These are phyloP conservation scores for Chamaecyparis obtusa DNA, from an alignment of 75 land plant species.

Conservation along the genomic window DNA sequence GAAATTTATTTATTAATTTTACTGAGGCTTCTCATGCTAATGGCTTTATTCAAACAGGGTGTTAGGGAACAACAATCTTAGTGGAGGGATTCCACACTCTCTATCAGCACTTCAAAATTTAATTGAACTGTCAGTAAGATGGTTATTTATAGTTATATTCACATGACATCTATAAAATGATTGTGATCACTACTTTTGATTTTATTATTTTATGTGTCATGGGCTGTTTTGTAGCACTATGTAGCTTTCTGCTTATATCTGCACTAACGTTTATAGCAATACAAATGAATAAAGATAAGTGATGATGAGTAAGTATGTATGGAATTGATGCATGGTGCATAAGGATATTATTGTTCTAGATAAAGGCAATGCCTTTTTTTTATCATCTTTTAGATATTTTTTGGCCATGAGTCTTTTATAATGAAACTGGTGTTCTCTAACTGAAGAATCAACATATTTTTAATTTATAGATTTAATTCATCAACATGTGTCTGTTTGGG, in stretches of 20 bases:
- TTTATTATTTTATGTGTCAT: not conserved
- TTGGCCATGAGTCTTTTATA: not conserved
- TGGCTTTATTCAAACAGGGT: not conserved
- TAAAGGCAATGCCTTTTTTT: not conserved
- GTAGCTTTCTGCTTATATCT: not conserved
- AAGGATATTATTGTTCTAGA: not conserved
- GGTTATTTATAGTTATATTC: not conserved
- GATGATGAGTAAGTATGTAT: not conserved
- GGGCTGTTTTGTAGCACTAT: not conserved
- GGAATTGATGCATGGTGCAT: not conserved
- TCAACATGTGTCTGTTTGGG: not conserved
- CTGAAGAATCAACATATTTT: not conserved
- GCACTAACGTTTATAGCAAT: not conserved
- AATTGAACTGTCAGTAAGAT: conserved; percentile 48
- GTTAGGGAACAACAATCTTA: conserved; percentile 22
- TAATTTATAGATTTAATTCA: not conserved
- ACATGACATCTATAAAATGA: not conserved
- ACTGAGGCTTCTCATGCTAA: not conserved
- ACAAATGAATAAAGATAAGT: not conserved
- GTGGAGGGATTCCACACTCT: conserved; percentile 37
- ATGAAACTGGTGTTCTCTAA: not conserved
- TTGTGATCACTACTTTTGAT: not conserved
- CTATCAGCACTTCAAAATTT: conserved; percentile 35
- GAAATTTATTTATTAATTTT: not conserved
- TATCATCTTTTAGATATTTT: not conserved